Evolutionary conservation across 805 yeast species (phyloP), one percentile per base, ranked within the genome.

Genomic region (Candida michaelii): DNA sequence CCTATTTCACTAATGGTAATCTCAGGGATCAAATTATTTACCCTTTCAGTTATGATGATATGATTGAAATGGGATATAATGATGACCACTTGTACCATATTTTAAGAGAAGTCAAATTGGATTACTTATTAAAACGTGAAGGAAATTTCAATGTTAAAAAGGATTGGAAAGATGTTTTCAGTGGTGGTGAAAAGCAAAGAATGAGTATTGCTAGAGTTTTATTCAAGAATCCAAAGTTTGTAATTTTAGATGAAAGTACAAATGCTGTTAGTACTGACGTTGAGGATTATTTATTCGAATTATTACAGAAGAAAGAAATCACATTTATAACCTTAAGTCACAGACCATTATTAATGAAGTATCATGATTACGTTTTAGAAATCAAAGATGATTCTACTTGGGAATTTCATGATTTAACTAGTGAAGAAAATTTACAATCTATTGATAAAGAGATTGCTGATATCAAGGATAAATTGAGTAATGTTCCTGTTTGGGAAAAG

Each of bases 101-200:
- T 35, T 69, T 90, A 52, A 68, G 77, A 38, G 86, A 83, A 53
- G 97, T 90, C 29, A 84, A 85, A 47, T 70, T 90, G 46, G 95
- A 84, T 24, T 89, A 90, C 62, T 70, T 90, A 39, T 71, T 88
- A 35, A 80, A 80, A 42, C 76, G 97, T 58, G 80, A 77, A 51
- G 76, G 76, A 6, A 74, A 69, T 48, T 68, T 78, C 59, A 76
- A 77, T 48, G 80, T 69, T 40, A 69, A 61, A 44, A 70, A 83
- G 45, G 88, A 82, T 51, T 89, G 97, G 97, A 83, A 83, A 55
- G 95, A 85, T 58, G 84, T 89, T n/a, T 74, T 89, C 50, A 84
- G 93, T 63, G 97, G 97, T n/a, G 97, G 97, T 44, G 97, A 89
- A 61, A 83, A 88, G 64, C 97, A 89, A 69, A 79, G 96, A 58